phyloP scores from a whole-genome alignment of 345 rosid genomes.

The Aethionema arabicum region DNA sequence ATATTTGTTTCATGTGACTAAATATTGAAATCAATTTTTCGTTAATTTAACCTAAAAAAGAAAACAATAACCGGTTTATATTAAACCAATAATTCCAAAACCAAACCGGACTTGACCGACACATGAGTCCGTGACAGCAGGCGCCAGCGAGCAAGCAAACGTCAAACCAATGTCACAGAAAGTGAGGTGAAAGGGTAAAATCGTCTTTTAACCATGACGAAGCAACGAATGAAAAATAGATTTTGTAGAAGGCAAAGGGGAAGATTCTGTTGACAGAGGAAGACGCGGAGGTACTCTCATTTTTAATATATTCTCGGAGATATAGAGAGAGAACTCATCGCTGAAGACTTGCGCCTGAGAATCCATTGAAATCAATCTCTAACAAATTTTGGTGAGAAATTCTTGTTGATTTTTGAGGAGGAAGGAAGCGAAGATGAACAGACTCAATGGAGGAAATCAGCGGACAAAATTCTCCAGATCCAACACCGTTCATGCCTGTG shows the following conservation, averaged over 20 bases:
- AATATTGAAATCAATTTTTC: too few relatives aligned
- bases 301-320: not conserved
- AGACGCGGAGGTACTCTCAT: slow-evolving; percentile 43
- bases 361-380: slow-evolving; percentile 18
- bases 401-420: not conserved
- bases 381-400: not conserved
- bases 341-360: slow-evolving; percentile 23
- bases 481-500: slow-evolving; percentile 78
- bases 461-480: slow-evolving; percentile 70
- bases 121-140: too few relatives aligned
- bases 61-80: too few relatives aligned
- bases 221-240: too few relatives aligned
- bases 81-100: too few relatives aligned
- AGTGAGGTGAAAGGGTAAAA: too few relatives aligned
- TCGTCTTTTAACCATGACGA: too few relatives aligned
- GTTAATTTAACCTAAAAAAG: too few relatives aligned
- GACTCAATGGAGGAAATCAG: slow-evolving; percentile 40
- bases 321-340: not conserved
- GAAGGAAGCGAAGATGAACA: slow-evolving; percentile 43
- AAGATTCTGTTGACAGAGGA: slow-evolving; percentile 25
- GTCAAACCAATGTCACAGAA: too few relatives aligned
- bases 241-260: not conserved
- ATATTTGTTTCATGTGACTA: too few relatives aligned
- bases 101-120: too few relatives aligned
- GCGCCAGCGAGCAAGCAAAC: too few relatives aligned